Base-by-base conservation (phyloP, 208 protist species). In the Leishmania major region DNA sequence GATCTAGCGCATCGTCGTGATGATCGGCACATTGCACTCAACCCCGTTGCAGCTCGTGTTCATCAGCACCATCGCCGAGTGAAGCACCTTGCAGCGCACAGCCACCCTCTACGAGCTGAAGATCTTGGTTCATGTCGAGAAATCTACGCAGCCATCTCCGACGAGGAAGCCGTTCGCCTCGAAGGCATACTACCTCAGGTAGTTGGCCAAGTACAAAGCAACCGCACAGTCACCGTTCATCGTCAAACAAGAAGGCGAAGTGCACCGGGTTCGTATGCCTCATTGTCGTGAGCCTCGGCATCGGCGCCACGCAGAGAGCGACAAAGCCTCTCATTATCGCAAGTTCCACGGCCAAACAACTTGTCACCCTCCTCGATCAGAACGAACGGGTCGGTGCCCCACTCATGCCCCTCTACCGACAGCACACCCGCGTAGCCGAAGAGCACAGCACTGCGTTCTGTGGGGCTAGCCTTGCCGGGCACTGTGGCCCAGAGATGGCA, bases 261-360 rank as follows among this genome's bases (percentile, higher is more conserved):
- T 94, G 90, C 8, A 92, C 81, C 7, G 88, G 86, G 79, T 93
- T 95, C 5, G 60, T 53, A 22, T 84, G 85, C 82, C 87, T 87
- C 88, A 92, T 86, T 67, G 83, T 77, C 74, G 87, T 84, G 35
- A 88, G 82, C 64, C 82, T 79, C n/a, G 88, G 88, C 15, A 64
- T 79, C 45, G 90, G 78, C 2, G 90, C 76, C 37, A 95, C 73
- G 49, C 75, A 83, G 4, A 95, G 84, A 2, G 92, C 90, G 51
- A 93, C 67, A 75, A 93, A 92, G 53, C 85, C 86, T 75, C 93
- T 93, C 92, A 92, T 92, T 92, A 64, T 95, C 88, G n/a, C 79
- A 76, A 19, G 90, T 82, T 51, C 88, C 92, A 35, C 90, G 87
- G 11, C 90, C 90, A 79, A 90, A 93, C 62, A 93, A 78, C 78